These are phyloP conservation scores for Mycena latifolia DNA, from an alignment of 768 basidiomycete genomes.

Conservation along the genomic window DNA sequence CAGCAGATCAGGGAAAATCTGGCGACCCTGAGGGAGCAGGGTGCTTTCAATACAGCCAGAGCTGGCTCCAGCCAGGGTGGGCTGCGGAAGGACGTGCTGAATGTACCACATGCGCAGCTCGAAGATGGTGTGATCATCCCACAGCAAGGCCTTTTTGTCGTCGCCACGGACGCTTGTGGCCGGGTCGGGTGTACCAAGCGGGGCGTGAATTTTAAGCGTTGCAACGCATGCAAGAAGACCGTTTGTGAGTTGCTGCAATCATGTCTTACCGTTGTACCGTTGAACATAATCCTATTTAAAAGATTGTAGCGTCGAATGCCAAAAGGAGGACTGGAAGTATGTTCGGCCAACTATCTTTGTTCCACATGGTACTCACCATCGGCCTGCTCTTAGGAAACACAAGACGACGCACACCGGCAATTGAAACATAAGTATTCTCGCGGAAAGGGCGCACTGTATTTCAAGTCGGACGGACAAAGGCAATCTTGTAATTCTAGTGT, in stretches of 20 bases:
- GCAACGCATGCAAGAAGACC: constrained; percentile 42
- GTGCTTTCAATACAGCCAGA: no score
- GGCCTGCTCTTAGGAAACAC: constrained; percentile 15
- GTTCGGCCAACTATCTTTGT: constrained; percentile 37
- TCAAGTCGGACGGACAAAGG: no score
- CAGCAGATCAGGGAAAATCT: no score
- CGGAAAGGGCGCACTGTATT: no score
- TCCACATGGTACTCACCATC: constrained; percentile 8
- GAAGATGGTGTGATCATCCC: constrained; percentile 33
- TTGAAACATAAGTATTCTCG: no score
- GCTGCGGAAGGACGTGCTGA: constrained; percentile 13
- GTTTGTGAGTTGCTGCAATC: constrained; percentile 39
- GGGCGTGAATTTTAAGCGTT: constrained; percentile 42
- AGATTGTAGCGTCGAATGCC: constrained; percentile 44
- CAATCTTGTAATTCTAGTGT: no score
- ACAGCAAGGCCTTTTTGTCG: constrained; percentile 32
- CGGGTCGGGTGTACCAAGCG: constrained; percentile 42
- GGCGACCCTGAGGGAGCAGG: no score
- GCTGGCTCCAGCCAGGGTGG: constrained; percentile 1
- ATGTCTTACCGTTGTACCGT: not conserved
- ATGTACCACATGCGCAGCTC: constrained; percentile 35
- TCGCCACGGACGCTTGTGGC: constrained; percentile 47
- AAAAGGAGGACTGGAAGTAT: constrained; percentile 44
- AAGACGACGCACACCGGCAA: constrained; percentile 39
- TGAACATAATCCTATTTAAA: no score